These are phyloP conservation scores for Pseudogymnoascus sp. DNA, from an alignment of 2,329 filamentous ascomycete genomes.

Conservation along the genomic window DNA sequence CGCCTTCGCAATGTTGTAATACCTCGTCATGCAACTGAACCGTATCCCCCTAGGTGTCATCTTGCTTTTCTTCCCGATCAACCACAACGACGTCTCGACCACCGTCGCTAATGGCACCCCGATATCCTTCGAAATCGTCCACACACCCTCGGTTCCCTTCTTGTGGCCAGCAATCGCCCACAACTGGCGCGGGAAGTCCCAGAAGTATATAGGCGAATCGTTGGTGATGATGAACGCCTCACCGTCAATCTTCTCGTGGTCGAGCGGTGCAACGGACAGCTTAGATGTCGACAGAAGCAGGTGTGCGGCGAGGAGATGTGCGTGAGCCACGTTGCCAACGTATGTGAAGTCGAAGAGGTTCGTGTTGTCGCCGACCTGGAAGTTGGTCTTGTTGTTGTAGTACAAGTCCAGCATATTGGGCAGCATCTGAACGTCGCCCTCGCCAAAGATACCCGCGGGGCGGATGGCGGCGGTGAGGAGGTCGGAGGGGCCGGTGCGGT, in stretches of 20 bases:
- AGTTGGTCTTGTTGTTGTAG: slow-evolving; percentile 58
- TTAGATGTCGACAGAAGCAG: slow-evolving; percentile 35
- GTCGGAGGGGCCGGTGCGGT: slow-evolving; percentile 48
- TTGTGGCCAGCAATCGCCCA: slow-evolving; percentile 57
- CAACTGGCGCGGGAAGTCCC: slow-evolving; percentile 75
- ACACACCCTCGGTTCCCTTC: slow-evolving; percentile 46
- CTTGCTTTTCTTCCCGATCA: slow-evolving; percentile 46
- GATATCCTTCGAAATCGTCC: slow-evolving; percentile 45
- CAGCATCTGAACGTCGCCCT: slow-evolving; percentile 73
- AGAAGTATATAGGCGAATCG: slow-evolving; percentile 80
- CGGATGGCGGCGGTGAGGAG: slow-evolving; percentile 77
- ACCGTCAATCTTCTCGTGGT: slow-evolving; percentile 70
- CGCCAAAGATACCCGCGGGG: slow-evolving; percentile 83
- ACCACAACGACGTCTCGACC: slow-evolving; percentile 44
- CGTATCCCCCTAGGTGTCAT: slow-evolving; percentile 41
- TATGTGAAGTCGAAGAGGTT: slow-evolving; percentile 68
- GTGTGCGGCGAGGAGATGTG: slow-evolving; percentile 71
- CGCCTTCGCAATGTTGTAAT: slow-evolving; percentile 72
- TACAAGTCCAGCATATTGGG: slow-evolving; percentile 68
- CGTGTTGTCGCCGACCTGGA: slow-evolving; percentile 71
- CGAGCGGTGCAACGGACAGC: slow-evolving; percentile 49
- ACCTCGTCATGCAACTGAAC: slow-evolving; percentile 68
- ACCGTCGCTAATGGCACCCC: slow-evolving; percentile 46
- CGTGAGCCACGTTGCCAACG: slow-evolving; percentile 63
- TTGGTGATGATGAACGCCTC: slow-evolving; percentile 90